A percentile compares a stretch with the other conserved stretches of the same genome.
phyloP scores from a whole-genome alignment of 306 rosid genomes.

The Erythrophleum fordii region DNA sequence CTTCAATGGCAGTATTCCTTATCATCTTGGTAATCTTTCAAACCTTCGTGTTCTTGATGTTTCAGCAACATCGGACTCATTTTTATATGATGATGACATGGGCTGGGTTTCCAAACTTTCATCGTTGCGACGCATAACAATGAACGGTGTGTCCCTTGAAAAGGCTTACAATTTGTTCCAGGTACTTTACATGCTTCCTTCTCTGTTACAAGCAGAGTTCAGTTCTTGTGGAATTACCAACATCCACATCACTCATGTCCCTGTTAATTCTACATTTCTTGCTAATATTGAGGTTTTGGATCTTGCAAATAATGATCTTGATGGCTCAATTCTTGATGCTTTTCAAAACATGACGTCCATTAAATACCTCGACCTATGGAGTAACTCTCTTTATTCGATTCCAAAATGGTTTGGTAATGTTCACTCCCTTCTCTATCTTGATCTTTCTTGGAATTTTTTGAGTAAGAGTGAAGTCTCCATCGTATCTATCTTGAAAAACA shows the following conservation, averaged over 20 bases:
- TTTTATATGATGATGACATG: neutral
- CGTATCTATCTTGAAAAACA: too few species aligned
- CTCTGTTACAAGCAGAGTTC: neutral
- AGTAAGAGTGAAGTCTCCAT: too few species aligned
- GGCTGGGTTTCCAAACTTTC: conserved; percentile 27
- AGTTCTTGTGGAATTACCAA: neutral
- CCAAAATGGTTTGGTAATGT: neutral
- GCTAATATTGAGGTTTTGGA: neutral
- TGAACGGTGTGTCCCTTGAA: neutral
- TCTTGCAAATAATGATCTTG: neutral
- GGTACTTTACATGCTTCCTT: too few species aligned
- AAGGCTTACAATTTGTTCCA: conserved; percentile 2
- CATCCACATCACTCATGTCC: neutral
- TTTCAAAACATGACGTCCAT: neutral
- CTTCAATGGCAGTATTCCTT: neutral
- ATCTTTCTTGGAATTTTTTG: too few species aligned
- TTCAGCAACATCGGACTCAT: neutral
- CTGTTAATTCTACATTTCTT: neutral
- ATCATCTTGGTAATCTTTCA: neutral
- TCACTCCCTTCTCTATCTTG: neutral
- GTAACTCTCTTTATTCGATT: neutral
- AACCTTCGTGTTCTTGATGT: neutral
- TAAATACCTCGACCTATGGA: neutral
- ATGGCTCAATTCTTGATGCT: neutral
- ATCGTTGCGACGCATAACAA: neutral